Conservation (phyloP, 306 rosid species). For the Cucumis melo region DNA sequence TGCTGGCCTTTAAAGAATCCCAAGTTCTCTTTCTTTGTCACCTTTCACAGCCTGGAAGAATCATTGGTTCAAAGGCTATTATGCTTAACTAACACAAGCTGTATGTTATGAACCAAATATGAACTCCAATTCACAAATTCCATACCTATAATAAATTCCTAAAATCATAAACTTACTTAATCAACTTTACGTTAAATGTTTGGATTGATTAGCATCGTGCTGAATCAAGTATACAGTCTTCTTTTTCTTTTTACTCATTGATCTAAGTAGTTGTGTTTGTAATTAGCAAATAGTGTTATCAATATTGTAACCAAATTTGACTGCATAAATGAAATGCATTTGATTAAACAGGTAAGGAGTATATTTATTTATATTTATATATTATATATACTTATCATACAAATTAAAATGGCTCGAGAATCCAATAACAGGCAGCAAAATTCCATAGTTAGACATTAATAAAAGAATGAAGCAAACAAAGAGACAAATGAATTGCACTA, state of each 20-base stretch:
- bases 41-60: slow-evolving; percentile 2
- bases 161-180: too few relatives aligned
- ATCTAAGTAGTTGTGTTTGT: too few relatives aligned
- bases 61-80: background rate
- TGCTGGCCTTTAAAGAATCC: background rate
- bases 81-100: background rate
- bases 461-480: slow-evolving; percentile 9
- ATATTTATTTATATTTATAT: background rate
- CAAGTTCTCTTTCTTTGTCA: background rate
- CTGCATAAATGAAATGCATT: background rate
- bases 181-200: too few relatives aligned
- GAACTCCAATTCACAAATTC: too few relatives aligned
- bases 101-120: background rate
- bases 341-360: background rate
- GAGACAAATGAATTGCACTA: background rate
- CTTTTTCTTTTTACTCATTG: too few relatives aligned
- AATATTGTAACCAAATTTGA: background rate
- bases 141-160: too few relatives aligned
- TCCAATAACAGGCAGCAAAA: background rate
- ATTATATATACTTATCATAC: background rate
- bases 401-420: background rate
- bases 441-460: slow-evolving; percentile 1
- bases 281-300: too few relatives aligned
- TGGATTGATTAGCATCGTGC: too few relatives aligned
- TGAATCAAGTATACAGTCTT: too few relatives aligned